These are phyloP conservation scores for Curvularia sp. DNA, from an alignment of 2,329 filamentous ascomycete species.

Conservation along the genomic window DNA sequence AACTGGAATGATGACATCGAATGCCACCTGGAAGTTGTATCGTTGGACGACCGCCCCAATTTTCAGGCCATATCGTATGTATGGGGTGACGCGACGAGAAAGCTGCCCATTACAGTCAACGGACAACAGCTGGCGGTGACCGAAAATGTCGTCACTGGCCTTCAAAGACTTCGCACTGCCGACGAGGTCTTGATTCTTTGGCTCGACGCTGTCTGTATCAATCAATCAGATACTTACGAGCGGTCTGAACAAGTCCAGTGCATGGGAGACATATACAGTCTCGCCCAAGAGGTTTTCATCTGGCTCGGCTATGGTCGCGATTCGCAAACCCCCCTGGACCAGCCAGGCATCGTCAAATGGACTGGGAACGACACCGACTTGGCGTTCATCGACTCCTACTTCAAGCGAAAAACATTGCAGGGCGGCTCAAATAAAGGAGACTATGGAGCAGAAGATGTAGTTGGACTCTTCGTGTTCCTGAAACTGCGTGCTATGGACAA, in stretches of 20 bases:
- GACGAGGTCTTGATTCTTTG: conserved; percentile 2
- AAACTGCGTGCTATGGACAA: conserved; percentile 2
- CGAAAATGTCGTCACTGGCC: conserved; percentile 1
- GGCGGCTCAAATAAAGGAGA: background rate
- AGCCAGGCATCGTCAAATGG: background rate
- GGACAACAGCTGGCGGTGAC: background rate
- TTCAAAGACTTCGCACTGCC: background rate
- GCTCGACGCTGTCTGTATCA: conserved; percentile 23
- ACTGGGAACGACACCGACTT: background rate
- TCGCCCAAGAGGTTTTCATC: conserved; percentile 2
- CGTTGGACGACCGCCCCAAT: conserved; percentile 6
- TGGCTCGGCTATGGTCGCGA: conserved; percentile 10
- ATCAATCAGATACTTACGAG: conserved; percentile 20
- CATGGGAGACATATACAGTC: conserved; percentile 21
- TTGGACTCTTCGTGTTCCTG: conserved; percentile 9
- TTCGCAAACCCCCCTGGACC: background rate
- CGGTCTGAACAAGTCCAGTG: conserved; percentile 11
- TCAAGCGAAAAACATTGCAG: background rate
- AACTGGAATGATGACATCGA: background rate
- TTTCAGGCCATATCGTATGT: conserved; percentile 15
- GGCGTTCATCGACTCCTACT: background rate
- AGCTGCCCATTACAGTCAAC: conserved; percentile 1
- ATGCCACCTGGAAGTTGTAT: conserved; percentile 3
- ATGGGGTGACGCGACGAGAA: background rate
- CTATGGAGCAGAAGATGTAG: conserved; percentile 1